phyloP scores from a whole-genome alignment of 139 green algal species.

The Trebouxia sp. region DNA sequence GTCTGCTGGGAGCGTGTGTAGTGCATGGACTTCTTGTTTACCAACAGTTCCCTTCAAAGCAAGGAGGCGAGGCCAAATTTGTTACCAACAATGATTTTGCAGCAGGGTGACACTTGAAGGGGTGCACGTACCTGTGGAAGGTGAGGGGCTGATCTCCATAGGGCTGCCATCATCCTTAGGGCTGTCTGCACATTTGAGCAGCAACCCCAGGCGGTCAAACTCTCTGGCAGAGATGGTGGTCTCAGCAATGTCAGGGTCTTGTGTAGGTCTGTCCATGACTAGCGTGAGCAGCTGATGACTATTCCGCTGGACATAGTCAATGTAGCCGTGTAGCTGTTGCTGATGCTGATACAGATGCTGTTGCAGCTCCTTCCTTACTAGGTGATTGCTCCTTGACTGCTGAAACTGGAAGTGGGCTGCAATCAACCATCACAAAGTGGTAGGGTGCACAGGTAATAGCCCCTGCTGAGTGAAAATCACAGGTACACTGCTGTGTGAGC shows the following conservation, averaged over 20 bases:
- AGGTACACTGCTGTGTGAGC: too few relatives aligned
- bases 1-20: too few relatives aligned
- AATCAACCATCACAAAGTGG: not conserved
- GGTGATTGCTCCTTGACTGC: slow-evolving; percentile 36
- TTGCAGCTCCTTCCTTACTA: slow-evolving; percentile 33
- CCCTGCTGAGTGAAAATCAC: not conserved
- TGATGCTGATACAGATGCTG: slow-evolving; percentile 50
- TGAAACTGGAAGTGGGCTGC: slow-evolving; percentile 45
- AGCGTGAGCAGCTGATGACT: slow-evolving; percentile 42
- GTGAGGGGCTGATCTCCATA: slow-evolving; percentile 54
- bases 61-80: too few relatives aligned
- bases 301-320: slow-evolving; percentile 42
- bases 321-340: slow-evolving; percentile 44
- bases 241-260: slow-evolving; percentile 2
- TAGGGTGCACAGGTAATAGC: too few relatives aligned
- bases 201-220: slow-evolving; percentile 68
- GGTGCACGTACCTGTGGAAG: slow-evolving; percentile 41
- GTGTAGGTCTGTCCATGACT: slow-evolving; percentile 14
- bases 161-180: slow-evolving; percentile 30
- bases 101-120: too few relatives aligned
- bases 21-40: too few relatives aligned
- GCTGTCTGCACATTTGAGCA: slow-evolving; percentile 42
- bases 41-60: too few relatives aligned
- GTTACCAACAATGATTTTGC: too few relatives aligned
- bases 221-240: slow-evolving; percentile 41